These are phyloP conservation scores for Ceratobasidium sp. DNA, from an alignment of 1,284 basidiomycete species.

Conservation along the genomic window DNA sequence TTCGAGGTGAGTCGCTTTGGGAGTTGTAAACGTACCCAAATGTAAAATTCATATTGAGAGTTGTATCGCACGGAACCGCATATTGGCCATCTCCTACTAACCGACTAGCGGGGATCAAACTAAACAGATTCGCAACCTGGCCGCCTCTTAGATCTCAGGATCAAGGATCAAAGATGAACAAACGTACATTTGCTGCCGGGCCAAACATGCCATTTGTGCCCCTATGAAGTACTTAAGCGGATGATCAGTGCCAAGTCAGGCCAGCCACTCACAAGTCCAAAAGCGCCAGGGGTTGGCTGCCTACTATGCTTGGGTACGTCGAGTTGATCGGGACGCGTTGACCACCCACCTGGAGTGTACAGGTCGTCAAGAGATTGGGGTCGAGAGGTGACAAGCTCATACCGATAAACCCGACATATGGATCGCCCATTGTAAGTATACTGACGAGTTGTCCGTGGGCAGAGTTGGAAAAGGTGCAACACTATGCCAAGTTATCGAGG, in stretches of 20 bases:
- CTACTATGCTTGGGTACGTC: conserved; percentile 67
- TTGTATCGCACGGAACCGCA: conserved; percentile 80
- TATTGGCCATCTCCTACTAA: conserved; percentile 75
- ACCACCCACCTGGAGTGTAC: conserved; percentile 63
- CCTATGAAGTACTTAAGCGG: conserved; percentile 53
- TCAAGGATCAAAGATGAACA: not conserved
- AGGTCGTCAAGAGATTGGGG: conserved; percentile 2
- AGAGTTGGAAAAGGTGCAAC: conserved; percentile 75
- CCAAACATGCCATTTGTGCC: conserved; percentile 81
- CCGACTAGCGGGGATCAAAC: conserved; percentile 67
- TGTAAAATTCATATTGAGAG: conserved; percentile 69
- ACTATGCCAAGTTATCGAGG: conserved; percentile 70
- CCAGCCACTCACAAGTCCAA: conserved; percentile 68
- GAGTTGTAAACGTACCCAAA: conserved; percentile 64
- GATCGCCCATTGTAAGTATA: conserved; percentile 83
- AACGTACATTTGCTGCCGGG: conserved; percentile 75
- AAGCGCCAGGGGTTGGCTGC: conserved; percentile 69
- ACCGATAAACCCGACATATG: conserved; percentile 68
- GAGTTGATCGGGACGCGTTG: conserved; percentile 64
- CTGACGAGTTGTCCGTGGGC: conserved; percentile 59
- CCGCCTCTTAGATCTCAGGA: conserved; percentile 8
- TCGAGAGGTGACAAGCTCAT: conserved; percentile 45
- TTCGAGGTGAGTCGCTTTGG: too few relatives aligned
- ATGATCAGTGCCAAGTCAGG: conserved; percentile 22
- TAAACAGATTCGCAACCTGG: conserved; percentile 73